Evolutionary conservation across 2,329 filamentous ascomycete species (phyloP), one percentile per base, ranked within the genome.

Genomic region (Knoxdaviesia capensis): DNA sequence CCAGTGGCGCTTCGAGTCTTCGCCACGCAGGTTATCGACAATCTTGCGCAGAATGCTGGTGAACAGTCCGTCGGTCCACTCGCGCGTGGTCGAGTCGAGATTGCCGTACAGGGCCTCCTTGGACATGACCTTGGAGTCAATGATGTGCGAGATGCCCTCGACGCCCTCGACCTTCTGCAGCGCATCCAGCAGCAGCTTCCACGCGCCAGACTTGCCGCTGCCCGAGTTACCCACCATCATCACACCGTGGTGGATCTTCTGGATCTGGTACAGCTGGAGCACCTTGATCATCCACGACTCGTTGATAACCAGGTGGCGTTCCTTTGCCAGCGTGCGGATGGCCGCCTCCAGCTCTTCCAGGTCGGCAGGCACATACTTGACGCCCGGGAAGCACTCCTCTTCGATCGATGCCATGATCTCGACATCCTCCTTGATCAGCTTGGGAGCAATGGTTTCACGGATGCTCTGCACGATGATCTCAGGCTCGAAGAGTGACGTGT

Each of bases 201-300:
- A 99, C 5, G 90, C 83, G 2, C 82, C 77, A 36, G 90, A 94
- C 63, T 99, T 99, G 55, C 92, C 92, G 38, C 88, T 81, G n/a
- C 92, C 90, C 31, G 92, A 94, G 54, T 84, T 86, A 48, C 90
- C 90, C 7, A 99, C 90, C 90, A 98, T 96, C 92, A 99, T 99
- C 31, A 99, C 90, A 79, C 90, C 90, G 51, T 99, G 90, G 54
- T 99, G 90, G 45, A 98, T 86, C 49, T 79, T 82, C 59, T 96
- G 90, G 48, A 99, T 99, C 58, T 99, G 90, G 57, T 94, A 96
- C 3, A 98, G 72, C 58, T 99, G 90, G 6, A 98, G 69, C 33
- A 93, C 78, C 63, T 99, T 99, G 44, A 84, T 90, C 74, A 96
- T 86, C 92, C 92, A 99, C 39, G 79, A 77, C 43, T 96, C 87